Evolutionary conservation across 1,284 basidiomycete genomes (phyloP).

Genomic region (Trichosporon ovoides): DNA sequence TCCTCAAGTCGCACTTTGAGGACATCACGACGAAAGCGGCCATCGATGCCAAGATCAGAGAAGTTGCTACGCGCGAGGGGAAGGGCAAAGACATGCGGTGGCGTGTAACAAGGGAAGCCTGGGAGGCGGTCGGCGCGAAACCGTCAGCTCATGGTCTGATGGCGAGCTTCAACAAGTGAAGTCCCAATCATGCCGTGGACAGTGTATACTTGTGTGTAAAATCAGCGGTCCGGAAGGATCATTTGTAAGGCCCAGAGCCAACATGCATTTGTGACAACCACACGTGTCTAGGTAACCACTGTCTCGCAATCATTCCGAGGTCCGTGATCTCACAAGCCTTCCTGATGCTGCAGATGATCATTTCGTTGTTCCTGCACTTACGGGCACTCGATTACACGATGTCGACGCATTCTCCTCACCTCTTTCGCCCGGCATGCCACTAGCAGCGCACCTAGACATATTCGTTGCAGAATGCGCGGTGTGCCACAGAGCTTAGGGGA

Average conservation of each 20-base stretch:
- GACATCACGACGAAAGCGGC: conserved; percentile 44
- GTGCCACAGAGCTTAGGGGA: neutral
- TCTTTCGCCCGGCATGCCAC: neutral
- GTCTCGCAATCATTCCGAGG: too few species aligned
- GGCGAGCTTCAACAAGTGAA: neutral
- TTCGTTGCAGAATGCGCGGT: neutral
- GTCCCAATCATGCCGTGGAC: neutral
- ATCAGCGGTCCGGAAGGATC: neutral
- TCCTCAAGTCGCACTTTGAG: conserved; percentile 35
- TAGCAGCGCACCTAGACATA: too few species aligned
- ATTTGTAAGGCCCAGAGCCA: neutral
- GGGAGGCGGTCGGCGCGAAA: conserved; percentile 7
- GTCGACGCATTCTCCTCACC: too few species aligned
- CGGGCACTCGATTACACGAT: too few species aligned
- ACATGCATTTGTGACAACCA: too few species aligned
- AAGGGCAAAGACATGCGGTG: conserved; percentile 38
- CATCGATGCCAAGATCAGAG: conserved; percentile 44
- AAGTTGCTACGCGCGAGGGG: conserved; percentile 39
- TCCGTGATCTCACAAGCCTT: too few species aligned
- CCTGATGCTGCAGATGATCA: too few species aligned
- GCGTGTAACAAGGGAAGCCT: conserved; percentile 38
- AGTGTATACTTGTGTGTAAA: conserved; percentile 5
- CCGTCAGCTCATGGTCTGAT: conserved; percentile 1
- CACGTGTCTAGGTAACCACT: too few species aligned
- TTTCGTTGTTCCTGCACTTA: too few species aligned